Evolutionary conservation across 257 asterid species (phyloP), one percentile per base, ranked within the genome.

Genomic region (Coffea eugenioides): DNA sequence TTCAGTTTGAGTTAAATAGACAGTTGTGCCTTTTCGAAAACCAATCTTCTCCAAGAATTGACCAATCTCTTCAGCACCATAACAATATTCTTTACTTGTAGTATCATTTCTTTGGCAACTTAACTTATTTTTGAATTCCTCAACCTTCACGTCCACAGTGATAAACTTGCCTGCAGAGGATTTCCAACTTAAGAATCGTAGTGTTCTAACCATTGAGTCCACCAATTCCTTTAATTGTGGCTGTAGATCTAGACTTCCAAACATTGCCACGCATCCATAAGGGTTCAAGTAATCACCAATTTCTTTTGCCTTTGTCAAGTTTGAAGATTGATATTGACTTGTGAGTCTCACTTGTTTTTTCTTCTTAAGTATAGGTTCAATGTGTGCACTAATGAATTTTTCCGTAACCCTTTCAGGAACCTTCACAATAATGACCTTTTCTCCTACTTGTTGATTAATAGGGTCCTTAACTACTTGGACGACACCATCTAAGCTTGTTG

Each of bases 1-100:
- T 77, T 90, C 87, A 0, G 85, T 80, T 56, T 89, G 94, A 81
- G 95, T 90, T 45, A 90, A 46, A 59, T 93, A 93, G 62, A 93
- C 71, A 10, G 85, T 82, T 1, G 92, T 83, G 23, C 89, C 84
- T 21, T 57, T 79, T 31, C 75, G 84, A 77, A 90, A 83, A 11
- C 94, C 93, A 23, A 89, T 80, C 43, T 80, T 90, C 64, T 64
- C 80, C 59, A 90, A 61, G 68, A 86, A 92, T 48, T 76, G 71
- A 0, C 84, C 89, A 39, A 87, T 80, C 71, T 88, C 91, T 84
- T 82, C 56, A 16, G 84, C 85, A 49, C 82, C 72, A 18, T 75
- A 81, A 59, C 92, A 90, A 8, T 39, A 45, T 71, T 81, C 85
- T 75, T 69, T 84, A 2, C 72, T 46, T 21, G 7, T 36, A 21